Evolutionary conservation across 495 filamentous ascomycete genomes (phyloP).

Genomic region (Podospora anserina): DNA sequence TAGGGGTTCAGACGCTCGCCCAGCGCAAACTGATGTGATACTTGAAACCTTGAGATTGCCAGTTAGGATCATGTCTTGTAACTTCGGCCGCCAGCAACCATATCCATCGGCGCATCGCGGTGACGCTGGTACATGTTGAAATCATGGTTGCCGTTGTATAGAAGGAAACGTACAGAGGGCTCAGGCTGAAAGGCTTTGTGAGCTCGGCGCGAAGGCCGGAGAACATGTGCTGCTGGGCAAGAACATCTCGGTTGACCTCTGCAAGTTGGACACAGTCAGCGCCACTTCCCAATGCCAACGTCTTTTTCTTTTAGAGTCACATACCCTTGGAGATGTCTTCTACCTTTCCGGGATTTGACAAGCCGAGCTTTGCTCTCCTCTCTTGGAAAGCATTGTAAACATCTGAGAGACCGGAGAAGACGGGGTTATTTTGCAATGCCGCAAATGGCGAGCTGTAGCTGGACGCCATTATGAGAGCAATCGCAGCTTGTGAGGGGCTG

Average conservation of each 20-base stretch:
- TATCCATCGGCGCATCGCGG: neutral
- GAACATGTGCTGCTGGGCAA: slow-evolving; percentile 94
- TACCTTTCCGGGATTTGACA: slow-evolving; percentile 87
- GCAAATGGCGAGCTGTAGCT: slow-evolving; percentile 55
- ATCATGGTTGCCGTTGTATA: neutral
- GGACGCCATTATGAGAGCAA: slow-evolving; percentile 41
- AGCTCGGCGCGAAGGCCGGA: slow-evolving; percentile 90
- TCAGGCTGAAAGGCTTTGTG: slow-evolving; percentile 89
- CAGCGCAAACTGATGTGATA: slow-evolving; percentile 94
- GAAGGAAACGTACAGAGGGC: slow-evolving; percentile 56
- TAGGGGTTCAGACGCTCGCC: slow-evolving; percentile 89
- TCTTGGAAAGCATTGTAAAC: slow-evolving; percentile 80
- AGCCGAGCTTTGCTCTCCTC: slow-evolving; percentile 77
- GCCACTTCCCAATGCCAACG: neutral
- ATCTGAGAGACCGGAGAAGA: slow-evolving; percentile 66
- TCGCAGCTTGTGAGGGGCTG: neutral
- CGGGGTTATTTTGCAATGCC: slow-evolving; percentile 69
- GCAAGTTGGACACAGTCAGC: slow-evolving; percentile 17
- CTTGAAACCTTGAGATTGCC: slow-evolving; percentile 63
- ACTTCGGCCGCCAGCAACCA: neutral
- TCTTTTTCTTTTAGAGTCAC: slow-evolving; percentile 5
- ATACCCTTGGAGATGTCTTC: slow-evolving; percentile 73
- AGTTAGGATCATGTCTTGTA: neutral
- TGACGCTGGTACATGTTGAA: neutral
- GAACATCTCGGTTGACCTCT: slow-evolving; percentile 92